These are phyloP conservation scores for Vigna nakashimae DNA, from an alignment of 306 rosid genomes.

Conservation along the genomic window DNA sequence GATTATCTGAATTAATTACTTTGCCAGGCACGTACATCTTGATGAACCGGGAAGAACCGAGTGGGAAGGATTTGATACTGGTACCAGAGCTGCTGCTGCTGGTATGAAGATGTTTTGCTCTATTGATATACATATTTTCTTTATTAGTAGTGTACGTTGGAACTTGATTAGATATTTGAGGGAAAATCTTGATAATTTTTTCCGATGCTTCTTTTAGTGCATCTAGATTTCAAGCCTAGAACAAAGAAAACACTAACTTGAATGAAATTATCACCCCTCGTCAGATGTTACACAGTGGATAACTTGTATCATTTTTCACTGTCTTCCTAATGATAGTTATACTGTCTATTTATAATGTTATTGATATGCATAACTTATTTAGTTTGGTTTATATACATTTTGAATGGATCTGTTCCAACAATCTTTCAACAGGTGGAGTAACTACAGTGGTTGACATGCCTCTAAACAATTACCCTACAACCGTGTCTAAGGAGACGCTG, in stretches of 20 bases:
- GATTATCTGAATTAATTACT: slow-evolving; percentile 30
- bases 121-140: slow-evolving; percentile 29
- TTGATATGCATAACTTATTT: not conserved
- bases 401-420: slow-evolving; percentile 32
- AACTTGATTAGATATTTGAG: slow-evolving; percentile 35
- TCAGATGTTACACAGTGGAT: slow-evolving; percentile 16
- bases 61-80: slow-evolving; percentile 95
- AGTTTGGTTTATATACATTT: slow-evolving; percentile 30
- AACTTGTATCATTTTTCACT: slow-evolving; percentile 2
- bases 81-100: slow-evolving; percentile 97
- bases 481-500: slow-evolving; percentile 79
- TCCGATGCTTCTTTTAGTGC: slow-evolving; percentile 16
- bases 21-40: slow-evolving; percentile 87
- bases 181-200: slow-evolving; percentile 2
- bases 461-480: slow-evolving; percentile 83
- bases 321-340: slow-evolving; percentile 3
- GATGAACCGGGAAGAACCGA: slow-evolving; percentile 94
- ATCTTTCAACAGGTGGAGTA: slow-evolving; percentile 75
- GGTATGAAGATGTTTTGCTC: slow-evolving; percentile 57
- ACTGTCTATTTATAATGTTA: not conserved
- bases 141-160: not conserved
- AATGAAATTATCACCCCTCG: slow-evolving; percentile 14
- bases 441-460: slow-evolving; percentile 99
- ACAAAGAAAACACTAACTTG: not conserved
- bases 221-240: slow-evolving; percentile 16